Evolutionary conservation across 495 filamentous ascomycete genomes (phyloP), one percentile per base, ranked within the genome.

Genomic region (Aspergillus leporis): DNA sequence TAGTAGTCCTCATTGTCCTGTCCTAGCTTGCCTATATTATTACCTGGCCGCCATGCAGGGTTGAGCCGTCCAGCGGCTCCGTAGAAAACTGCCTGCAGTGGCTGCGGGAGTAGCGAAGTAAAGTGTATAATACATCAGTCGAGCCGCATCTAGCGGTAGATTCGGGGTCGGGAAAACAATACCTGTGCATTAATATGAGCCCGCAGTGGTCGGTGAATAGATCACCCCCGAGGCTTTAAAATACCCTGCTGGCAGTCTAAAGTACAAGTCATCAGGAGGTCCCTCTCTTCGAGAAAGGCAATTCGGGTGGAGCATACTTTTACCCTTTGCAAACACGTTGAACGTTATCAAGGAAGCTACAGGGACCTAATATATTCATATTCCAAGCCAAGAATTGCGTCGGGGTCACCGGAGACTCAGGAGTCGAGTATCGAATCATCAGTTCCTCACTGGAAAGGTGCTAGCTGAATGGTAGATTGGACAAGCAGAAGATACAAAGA

Each of bases 321-420:
- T 9, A 55, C 53, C 53, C 38, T 46, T 43, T 55, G 38, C 53
- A 55, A 1, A 55, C 40, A 1, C 53, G 25, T n/a, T 55, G 38
- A 18, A 30, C 38, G 31, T 0, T n/a, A 46, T 55, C 14, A 30
- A 55, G 10, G 38, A 4, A 22, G 2, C 43, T n/a, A 47, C 38
- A 55, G n/a, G 18, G 0, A 5, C 53, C 53, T 28, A 30, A 18
- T 46, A 55, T 18, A 47, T 55, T 5, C 40, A 38, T 36, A 55
- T 55, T 55, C 53, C 53, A 55, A 25, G 31, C 16, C 40, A 55
- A 40, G 23, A 55, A 55, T 23, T 55, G 52, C 14, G 38, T 55
- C 34, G 25, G 34, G 43, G 53, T 46, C 21, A 46, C 21, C 16
- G 53, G 53, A 25, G n/a, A 47, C 23, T 55, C 14, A 2, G 46